Conservation (phyloP, 805 yeast species). For the Candida chilensis region DNA sequence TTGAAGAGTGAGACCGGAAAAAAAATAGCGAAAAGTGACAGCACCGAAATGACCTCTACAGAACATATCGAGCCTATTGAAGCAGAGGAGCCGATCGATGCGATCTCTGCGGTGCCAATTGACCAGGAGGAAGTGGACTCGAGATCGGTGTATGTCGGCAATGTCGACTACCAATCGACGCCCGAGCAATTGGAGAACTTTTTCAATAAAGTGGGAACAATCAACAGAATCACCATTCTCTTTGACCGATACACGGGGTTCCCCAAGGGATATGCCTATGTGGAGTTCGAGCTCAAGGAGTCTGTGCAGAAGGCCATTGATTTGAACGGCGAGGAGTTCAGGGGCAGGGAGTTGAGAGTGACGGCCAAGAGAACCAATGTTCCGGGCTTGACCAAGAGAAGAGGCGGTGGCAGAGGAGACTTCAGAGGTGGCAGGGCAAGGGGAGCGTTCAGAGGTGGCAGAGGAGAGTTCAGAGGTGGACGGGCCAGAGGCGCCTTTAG, state of each 20-base stretch:
- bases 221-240: constrained; percentile 44
- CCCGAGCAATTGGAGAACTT: constrained; percentile 41
- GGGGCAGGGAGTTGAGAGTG: constrained; percentile 38
- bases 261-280: constrained; percentile 55
- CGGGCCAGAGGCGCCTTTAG: constrained; percentile 8
- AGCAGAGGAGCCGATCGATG: too few species aligned
- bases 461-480: constrained; percentile 30
- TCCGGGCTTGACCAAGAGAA: constrained; percentile 30
- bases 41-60: too few species aligned
- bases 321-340: constrained; percentile 29
- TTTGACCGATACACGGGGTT: constrained; percentile 32
- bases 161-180: constrained; percentile 36
- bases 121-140: constrained; percentile 41
- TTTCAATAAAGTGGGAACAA: constrained; percentile 33
- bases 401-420: constrained; percentile 12
- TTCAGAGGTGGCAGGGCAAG: constrained; percentile 18
- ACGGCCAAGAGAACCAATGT: constrained; percentile 44
- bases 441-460: constrained; percentile 18
- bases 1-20: too few species aligned
- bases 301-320: constrained; percentile 38
- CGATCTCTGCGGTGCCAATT: too few species aligned
- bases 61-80: too few species aligned
- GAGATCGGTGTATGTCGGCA: constrained; percentile 46
- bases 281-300: constrained; percentile 39
- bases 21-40: too few species aligned